Evolutionary conservation across 306 rosid species (phyloP).

Genomic region (Amphicarpaea edgeworthii): DNA sequence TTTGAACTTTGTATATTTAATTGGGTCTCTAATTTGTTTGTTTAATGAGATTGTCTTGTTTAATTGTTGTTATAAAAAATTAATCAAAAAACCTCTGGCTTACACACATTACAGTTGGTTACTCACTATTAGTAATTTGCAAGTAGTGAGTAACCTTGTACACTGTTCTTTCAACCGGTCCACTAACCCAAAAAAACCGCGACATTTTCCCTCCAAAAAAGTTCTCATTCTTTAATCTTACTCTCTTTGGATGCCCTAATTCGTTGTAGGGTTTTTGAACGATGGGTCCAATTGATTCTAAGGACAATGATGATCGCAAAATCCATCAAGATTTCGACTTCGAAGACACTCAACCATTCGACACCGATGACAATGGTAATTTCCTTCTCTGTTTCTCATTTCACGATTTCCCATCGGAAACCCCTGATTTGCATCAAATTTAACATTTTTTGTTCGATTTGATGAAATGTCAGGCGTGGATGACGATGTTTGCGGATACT

Average conservation of each 20-base stretch:
- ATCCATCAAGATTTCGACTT: conserved; percentile 28
- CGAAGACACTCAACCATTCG: conserved; percentile 57
- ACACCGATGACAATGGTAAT: conserved; percentile 46
- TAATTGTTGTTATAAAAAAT: too few relatives aligned
- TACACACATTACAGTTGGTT: too few relatives aligned
- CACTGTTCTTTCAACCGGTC: not conserved
- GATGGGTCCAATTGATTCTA: conserved; percentile 50
- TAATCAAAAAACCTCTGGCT: too few relatives aligned
- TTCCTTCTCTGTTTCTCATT: not conserved
- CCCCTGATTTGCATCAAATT: not conserved
- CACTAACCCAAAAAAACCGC: conserved; percentile 1
- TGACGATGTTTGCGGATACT: conserved; percentile 6
- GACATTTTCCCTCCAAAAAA: conserved; percentile 76
- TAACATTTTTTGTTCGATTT: not conserved
- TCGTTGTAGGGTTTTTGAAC: conserved; percentile 40
- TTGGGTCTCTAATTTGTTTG: too few relatives aligned
- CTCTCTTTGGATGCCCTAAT: conserved; percentile 28
- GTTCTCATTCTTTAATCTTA: not conserved
- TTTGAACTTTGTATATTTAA: too few relatives aligned
- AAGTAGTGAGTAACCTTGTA: not conserved
- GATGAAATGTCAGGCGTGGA: conserved; percentile 48
- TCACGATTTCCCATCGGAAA: not conserved
- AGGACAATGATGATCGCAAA: conserved; percentile 41
- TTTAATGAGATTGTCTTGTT: too few relatives aligned
- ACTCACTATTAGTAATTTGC: not conserved